phyloP scores from a whole-genome alignment of 176 grass and related monocot genomes.

The Aegilops bicornis region DNA sequence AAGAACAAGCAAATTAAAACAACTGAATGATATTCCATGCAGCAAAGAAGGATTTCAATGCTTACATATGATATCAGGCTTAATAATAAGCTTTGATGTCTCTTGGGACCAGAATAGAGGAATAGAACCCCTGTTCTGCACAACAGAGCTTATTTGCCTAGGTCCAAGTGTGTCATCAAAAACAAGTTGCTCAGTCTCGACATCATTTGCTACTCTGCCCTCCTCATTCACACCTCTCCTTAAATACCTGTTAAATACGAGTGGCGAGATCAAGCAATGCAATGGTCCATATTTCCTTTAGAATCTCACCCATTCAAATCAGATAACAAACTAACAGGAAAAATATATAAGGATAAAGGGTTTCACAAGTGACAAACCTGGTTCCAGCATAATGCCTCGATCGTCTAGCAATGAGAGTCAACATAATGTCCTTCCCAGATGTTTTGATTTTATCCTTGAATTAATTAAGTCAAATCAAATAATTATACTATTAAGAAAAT shows the following conservation, averaged over 20 bases:
- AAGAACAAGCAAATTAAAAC: conserved; percentile 5
- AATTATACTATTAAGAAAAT: conserved; percentile 29
- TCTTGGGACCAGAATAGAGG: conserved; percentile 99
- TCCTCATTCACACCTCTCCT: conserved; percentile 89
- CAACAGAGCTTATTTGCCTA: conserved; percentile 80
- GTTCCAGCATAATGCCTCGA: conserved; percentile 95
- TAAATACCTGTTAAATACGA: conserved; percentile 69
- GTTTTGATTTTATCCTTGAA: conserved; percentile 73
- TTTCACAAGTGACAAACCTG: conserved; percentile 45
- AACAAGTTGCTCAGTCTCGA: conserved; percentile 98
- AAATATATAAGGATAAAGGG: not conserved
- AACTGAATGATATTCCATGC: not conserved
- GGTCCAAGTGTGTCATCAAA: conserved; percentile 60
- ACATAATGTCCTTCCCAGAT: conserved; percentile 70
- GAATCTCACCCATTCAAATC: conserved; percentile 8
- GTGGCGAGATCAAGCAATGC: not conserved
- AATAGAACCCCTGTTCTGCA: conserved; percentile 98
- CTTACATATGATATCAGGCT: conserved; percentile 95
- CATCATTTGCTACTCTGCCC: conserved; percentile 96
- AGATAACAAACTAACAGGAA: not conserved
- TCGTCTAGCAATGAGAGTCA: conserved; percentile 93
- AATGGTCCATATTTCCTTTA: not conserved
- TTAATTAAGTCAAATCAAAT: conserved; percentile 17
- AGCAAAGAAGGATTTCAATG: conserved; percentile 23
- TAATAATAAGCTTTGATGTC: conserved; percentile 88